These are phyloP conservation scores for Chalciporus piperatoides DNA, from an alignment of 1,284 basidiomycete species.

Conservation along the genomic window DNA sequence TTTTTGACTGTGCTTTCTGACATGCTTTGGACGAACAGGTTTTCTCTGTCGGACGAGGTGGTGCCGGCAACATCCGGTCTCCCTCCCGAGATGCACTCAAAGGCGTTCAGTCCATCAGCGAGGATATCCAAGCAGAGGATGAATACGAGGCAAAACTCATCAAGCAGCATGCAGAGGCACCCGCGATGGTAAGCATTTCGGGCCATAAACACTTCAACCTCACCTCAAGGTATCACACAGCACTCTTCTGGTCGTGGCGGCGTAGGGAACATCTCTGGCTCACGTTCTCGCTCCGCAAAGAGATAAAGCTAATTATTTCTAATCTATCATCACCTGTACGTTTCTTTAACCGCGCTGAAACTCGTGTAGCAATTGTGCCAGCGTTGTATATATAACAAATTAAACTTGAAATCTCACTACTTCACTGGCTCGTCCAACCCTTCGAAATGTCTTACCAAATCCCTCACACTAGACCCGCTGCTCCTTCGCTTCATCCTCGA, in stretches of 20 bases:
- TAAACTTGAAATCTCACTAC: too few relatives aligned
- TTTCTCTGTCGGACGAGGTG: conserved; percentile 71
- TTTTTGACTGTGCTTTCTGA: background rate
- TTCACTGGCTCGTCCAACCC: conserved; percentile 24
- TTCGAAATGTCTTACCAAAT: conserved; percentile 63
- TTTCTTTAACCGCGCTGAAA: too few relatives aligned
- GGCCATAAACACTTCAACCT: background rate
- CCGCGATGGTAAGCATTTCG: conserved; percentile 37
- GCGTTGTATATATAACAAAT: too few relatives aligned
- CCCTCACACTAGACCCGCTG: conserved; percentile 65
- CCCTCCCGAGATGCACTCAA: conserved; percentile 55
- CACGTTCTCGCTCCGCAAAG: conserved; percentile 36
- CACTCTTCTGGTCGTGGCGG: conserved; percentile 43
- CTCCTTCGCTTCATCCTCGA: conserved; percentile 29
- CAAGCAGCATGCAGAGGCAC: conserved; percentile 37
- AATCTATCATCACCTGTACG: too few relatives aligned
- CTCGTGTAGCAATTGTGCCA: too few relatives aligned
- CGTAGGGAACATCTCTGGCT: conserved; percentile 29
- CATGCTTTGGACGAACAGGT: conserved; percentile 31
- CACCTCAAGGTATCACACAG: conserved; percentile 30
- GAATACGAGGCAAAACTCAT: conserved; percentile 46
- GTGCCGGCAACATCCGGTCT: conserved; percentile 74
- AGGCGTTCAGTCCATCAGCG: conserved; percentile 28
- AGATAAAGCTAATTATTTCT: too few relatives aligned
- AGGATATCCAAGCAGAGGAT: conserved; percentile 18